A percentile compares a stretch with the other conserved stretches of the same genome.
These are phyloP conservation scores for Mitragyna speciosa DNA, from an alignment of 257 asterid species.

Conservation along the genomic window DNA sequence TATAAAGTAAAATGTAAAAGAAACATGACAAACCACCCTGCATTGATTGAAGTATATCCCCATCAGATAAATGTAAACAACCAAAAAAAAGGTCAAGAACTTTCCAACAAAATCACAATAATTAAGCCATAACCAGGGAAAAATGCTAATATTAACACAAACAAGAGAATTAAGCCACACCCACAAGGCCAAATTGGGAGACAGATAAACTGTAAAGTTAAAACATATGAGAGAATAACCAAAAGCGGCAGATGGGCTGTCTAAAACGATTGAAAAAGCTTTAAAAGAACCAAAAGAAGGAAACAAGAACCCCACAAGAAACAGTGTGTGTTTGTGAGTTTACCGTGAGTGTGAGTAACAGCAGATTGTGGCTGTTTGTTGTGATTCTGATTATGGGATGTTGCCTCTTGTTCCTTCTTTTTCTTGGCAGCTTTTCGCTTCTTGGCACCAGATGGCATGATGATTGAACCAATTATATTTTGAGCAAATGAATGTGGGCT, in stretches of 20 bases:
- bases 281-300: neutral
- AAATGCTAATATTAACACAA: conserved; percentile 16
- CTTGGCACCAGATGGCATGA: conserved; percentile 76
- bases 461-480: conserved; percentile 4
- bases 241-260: conserved; percentile 21
- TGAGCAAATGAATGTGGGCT: neutral
- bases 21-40: neutral
- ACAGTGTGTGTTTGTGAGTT: neutral
- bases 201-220: conserved; percentile 37
- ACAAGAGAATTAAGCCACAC: conserved; percentile 30
- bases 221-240: conserved; percentile 20
- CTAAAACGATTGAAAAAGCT: conserved; percentile 12
- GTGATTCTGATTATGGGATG: conserved; percentile 5
- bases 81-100: neutral
- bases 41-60: neutral
- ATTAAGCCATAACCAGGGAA: neutral
- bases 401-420: conserved; percentile 42
- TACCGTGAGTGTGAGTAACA: conserved; percentile 17
- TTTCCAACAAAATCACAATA: conserved; percentile 1
- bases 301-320: neutral
- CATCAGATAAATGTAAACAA: neutral
- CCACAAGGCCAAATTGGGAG: conserved; percentile 36
- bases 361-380: conserved; percentile 14
- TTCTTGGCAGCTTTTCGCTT: conserved; percentile 70
- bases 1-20: conserved; percentile 3